Conservation (phyloP, 1,284 basidiomycete genomes). For the Amylostereum areolatum region DNA sequence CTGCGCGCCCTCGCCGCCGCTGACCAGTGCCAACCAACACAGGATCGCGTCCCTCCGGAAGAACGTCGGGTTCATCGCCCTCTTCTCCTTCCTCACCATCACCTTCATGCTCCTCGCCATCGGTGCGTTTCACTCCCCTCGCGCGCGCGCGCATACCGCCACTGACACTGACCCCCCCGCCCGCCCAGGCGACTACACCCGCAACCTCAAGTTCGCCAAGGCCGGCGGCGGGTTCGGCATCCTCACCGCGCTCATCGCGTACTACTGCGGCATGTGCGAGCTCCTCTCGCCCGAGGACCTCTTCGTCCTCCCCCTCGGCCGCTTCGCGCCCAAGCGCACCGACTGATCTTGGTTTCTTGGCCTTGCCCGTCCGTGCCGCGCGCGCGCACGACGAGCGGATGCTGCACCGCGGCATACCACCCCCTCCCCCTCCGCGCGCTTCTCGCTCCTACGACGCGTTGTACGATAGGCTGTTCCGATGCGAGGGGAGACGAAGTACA, state of each 20-base stretch:
- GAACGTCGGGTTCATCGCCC: slow-evolving; percentile 55
- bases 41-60: slow-evolving; percentile 63
- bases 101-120: slow-evolving; percentile 57
- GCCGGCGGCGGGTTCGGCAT: slow-evolving; percentile 69
- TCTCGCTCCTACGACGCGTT: too few relatives aligned
- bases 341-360: too few relatives aligned
- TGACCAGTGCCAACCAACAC: neutral
- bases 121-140: slow-evolving; percentile 27
- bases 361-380: too few relatives aligned
- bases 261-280: slow-evolving; percentile 61
- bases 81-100: slow-evolving; percentile 70
- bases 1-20: slow-evolving; percentile 1
- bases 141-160: too few relatives aligned
- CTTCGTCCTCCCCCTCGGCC: slow-evolving; percentile 47
- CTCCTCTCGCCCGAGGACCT: slow-evolving; percentile 48
- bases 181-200: slow-evolving; percentile 15
- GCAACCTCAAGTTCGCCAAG: slow-evolving; percentile 12
- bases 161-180: neutral
- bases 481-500: too few relatives aligned
- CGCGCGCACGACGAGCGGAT: too few relatives aligned
- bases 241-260: slow-evolving; percentile 61
- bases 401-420: too few relatives aligned
- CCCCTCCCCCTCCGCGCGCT: too few relatives aligned
- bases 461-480: too few relatives aligned
- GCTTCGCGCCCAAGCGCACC: slow-evolving; percentile 16